A percentile compares a stretch with the other conserved stretches of the same genome.
These are phyloP conservation scores for Lecanoromycetidae sp. DNA, from an alignment of 2,329 filamentous ascomycete genomes.

Conservation along the genomic window DNA sequence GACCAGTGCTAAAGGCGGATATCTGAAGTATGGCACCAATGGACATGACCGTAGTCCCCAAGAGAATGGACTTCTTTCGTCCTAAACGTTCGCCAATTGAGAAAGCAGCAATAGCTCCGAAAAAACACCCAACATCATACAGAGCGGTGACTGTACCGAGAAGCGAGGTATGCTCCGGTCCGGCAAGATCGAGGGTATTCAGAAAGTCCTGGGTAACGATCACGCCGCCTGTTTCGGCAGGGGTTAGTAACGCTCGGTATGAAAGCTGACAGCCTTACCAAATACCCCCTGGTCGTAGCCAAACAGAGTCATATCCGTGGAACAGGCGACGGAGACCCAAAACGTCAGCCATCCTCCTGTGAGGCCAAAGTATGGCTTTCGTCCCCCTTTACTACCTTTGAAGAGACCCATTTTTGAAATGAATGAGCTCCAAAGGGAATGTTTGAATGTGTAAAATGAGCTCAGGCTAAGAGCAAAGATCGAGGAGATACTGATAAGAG, in stretches of 20 bases:
- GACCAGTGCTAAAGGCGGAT: slow-evolving; percentile 32
- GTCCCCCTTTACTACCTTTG: not conserved
- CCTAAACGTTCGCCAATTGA: slow-evolving; percentile 17
- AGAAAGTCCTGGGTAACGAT: slow-evolving; percentile 44
- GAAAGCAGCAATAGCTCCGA: slow-evolving; percentile 18
- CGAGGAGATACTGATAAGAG: not conserved
- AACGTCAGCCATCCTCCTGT: slow-evolving; percentile 45
- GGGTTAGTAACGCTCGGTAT: not conserved
- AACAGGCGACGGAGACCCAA: slow-evolving; percentile 38
- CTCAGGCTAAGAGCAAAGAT: not conserved
- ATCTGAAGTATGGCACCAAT: slow-evolving; percentile 30
- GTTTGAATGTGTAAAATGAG: not conserved
- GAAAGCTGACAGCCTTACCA: slow-evolving; percentile 21
- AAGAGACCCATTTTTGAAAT: slow-evolving; percentile 4
- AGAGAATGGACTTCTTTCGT: slow-evolving; percentile 15
- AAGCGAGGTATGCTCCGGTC: slow-evolving; percentile 28
- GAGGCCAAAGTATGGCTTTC: slow-evolving; percentile 39
- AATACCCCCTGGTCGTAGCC: slow-evolving; percentile 43
- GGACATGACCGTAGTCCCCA: slow-evolving; percentile 17
- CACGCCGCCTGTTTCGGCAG: slow-evolving; percentile 33
- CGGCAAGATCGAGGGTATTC: slow-evolving; percentile 34
- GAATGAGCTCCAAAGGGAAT: not conserved
- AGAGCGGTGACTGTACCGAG: slow-evolving; percentile 43
- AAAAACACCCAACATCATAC: slow-evolving; percentile 17
- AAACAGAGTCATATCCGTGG: slow-evolving; percentile 39